phyloP scores from a whole-genome alignment of 129 eudicot species.

The Centrapalus pauciflorus region DNA sequence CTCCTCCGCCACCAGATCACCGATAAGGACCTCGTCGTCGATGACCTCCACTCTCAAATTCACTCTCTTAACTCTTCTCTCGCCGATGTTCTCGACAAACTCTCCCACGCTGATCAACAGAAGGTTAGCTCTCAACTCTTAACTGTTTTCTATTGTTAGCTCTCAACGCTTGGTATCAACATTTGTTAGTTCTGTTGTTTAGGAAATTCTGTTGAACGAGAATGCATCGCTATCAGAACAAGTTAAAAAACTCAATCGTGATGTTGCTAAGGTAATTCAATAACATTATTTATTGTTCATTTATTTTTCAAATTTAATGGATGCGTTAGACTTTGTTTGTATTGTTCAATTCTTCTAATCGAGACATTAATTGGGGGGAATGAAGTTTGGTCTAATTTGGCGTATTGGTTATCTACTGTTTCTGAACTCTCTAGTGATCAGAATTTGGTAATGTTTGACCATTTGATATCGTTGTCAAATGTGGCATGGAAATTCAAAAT shows the following conservation, averaged over 20 bases:
- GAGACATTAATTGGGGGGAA: not conserved
- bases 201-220: slow-evolving; percentile 72
- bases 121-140: slow-evolving; percentile 42
- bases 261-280: slow-evolving; percentile 78
- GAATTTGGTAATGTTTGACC: not conserved
- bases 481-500: too few relatives aligned
- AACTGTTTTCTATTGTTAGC: not conserved
- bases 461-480: not conserved
- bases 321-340: not conserved
- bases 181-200: slow-evolving; percentile 4
- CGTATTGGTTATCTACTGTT: not conserved
- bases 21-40: slow-evolving; percentile 54
- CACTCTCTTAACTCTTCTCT: slow-evolving; percentile 61
- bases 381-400: slow-evolving; percentile 15
- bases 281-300: not conserved
- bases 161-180: not conserved
- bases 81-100: slow-evolving; percentile 43
- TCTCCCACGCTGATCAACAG: slow-evolving; percentile 54
- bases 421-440: not conserved
- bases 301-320: not conserved
- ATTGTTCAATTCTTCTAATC: not conserved
- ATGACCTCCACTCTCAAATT: slow-evolving; percentile 62
- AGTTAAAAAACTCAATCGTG: slow-evolving; percentile 89
- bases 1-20: slow-evolving; percentile 50
- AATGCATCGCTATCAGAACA: slow-evolving; percentile 55